Conservation (phyloP, 352 stramenopile genomes). For the Phytophthora multivora region DNA sequence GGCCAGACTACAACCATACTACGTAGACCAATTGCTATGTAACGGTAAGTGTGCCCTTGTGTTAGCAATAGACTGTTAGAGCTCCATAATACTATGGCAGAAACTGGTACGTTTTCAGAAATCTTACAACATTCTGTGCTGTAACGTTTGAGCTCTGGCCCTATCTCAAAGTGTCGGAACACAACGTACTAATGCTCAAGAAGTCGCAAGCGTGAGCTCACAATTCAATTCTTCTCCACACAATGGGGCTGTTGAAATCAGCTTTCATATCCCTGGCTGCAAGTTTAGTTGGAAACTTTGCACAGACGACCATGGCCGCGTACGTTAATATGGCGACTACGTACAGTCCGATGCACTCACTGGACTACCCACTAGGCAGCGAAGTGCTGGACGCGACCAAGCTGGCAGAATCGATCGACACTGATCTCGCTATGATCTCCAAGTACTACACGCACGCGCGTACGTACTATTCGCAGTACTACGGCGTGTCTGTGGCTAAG, state of each 20-base stretch:
- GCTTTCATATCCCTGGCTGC: background rate
- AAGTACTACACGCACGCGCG: slow-evolving; percentile 49
- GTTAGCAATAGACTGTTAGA: too few species aligned
- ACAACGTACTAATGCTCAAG: too few species aligned
- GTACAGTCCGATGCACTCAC: slow-evolving; percentile 61
- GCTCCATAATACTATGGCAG: too few species aligned
- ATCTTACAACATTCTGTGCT: too few species aligned
- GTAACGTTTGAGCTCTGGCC: too few species aligned
- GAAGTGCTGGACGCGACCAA: slow-evolving; percentile 23
- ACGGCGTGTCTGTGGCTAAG: slow-evolving; percentile 42
- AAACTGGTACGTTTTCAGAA: too few species aligned
- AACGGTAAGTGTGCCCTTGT: too few species aligned
- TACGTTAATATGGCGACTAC: slow-evolving; percentile 46
- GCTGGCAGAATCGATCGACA: slow-evolving; percentile 37
- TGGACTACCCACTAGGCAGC: slow-evolving; percentile 46
- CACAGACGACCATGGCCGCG: background rate
- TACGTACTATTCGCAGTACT: slow-evolving; percentile 66
- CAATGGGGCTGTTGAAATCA: background rate
- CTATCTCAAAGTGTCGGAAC: too few species aligned
- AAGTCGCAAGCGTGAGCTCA: background rate
- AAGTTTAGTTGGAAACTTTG: background rate
- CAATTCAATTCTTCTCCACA: background rate
- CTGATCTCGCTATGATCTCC: slow-evolving; percentile 51
- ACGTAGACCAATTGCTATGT: too few species aligned
- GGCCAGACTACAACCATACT: too few species aligned